These are phyloP conservation scores for Tricholoma bakamatsutake DNA, from an alignment of 768 basidiomycete species.

Conservation along the genomic window DNA sequence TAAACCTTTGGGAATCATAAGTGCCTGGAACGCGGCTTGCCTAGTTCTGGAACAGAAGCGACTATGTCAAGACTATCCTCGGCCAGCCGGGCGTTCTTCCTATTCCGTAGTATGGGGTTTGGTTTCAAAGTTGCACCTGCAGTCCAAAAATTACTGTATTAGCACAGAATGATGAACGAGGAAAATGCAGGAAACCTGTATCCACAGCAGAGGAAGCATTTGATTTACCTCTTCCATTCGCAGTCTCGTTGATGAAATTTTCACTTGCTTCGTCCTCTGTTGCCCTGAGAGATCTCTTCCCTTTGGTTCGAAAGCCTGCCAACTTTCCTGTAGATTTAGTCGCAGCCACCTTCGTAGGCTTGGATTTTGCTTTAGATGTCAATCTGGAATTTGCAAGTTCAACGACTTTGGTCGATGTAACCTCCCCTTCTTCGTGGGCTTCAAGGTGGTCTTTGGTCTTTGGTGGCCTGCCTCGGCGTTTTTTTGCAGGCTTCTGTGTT, in stretches of 20 bases:
- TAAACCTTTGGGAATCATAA: background rate
- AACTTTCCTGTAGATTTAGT: background rate
- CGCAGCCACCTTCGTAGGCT: background rate
- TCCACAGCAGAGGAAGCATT: background rate
- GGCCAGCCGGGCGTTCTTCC: background rate
- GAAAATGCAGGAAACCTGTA: background rate
- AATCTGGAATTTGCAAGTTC: background rate
- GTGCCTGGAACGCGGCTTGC: background rate
- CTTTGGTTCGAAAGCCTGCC: background rate
- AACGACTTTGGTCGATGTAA: background rate
- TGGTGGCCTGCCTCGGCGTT: slow-evolving; percentile 13
- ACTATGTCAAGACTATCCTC: background rate
- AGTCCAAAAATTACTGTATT: background rate
- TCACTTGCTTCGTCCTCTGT: background rate
- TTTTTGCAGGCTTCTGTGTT: slow-evolving; percentile 4
- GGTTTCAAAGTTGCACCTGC: background rate
- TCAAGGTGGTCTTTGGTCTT: slow-evolving; percentile 3
- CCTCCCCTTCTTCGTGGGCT: background rate
- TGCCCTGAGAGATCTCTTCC: background rate
- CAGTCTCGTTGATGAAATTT: background rate
- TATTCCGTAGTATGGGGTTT: background rate
- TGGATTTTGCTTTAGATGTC: background rate
- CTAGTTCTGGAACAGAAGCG: background rate
- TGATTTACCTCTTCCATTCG: background rate
- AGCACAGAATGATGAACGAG: background rate